Evolutionary conservation across 495 filamentous ascomycete genomes (phyloP), one percentile per base, ranked within the genome.

Genomic region (Cercophora scortea): DNA sequence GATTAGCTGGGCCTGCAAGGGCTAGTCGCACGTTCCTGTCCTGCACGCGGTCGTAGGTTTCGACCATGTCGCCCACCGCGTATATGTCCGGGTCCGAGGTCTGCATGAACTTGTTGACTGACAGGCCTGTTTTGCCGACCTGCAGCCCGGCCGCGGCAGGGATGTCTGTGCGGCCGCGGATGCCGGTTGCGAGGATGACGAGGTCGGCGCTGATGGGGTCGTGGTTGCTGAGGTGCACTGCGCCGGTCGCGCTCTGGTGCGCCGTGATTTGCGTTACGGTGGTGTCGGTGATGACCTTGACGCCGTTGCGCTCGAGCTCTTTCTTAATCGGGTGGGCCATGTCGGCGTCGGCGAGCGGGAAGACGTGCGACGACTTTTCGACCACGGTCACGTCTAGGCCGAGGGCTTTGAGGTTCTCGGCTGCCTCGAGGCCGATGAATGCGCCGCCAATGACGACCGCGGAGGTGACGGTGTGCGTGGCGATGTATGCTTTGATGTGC

Each of bases 21-120:
- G 66, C 62, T 5, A 60, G 17, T 17, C 56, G 42, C 10, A 43
- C 18, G 32, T 39, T 32, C 32, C n/a, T 7, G 12, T 49, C 45
- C 3, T 48, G 33, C 25, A 69, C 52, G 13, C 46, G 25, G 42
- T 69, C 46, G 11, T 52, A 35, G 9, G 66, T 61, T 51, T 66
- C 61, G 17, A 62, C 60, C 66, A 69, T 67, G 52, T 69, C 66
- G 3, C 66, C 66, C 7, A 65, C 64, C 8, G 62, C 62, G 55
- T 67, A 69, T 50, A 69, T 65, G 44, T 67, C 56, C 40, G 61
- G 58, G 41, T 69, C 64, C 10, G 56, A 58, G 0, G 62, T 66
- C 53, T 67, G 66, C 59, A 69, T 64, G 16, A 52, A 50, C 4
- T 35, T 39, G 50, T 65, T 65, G 32, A 62, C 61, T 8, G 32